These are phyloP conservation scores for Aureobasidium sp. DNA, from an alignment of 2,329 filamentous ascomycete species.

Conservation along the genomic window DNA sequence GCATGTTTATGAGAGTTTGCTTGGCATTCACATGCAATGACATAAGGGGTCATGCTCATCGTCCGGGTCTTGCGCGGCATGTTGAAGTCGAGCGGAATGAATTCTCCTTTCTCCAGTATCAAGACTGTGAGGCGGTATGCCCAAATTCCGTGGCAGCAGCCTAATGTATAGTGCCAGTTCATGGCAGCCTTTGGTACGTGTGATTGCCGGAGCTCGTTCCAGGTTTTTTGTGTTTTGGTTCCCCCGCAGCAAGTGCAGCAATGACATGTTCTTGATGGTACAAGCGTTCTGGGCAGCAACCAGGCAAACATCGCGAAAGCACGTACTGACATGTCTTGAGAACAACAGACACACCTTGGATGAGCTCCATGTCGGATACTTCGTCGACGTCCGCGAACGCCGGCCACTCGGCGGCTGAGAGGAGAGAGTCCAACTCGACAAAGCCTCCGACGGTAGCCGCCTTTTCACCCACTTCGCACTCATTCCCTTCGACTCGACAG, in stretches of 20 bases:
- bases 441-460: slow-evolving; percentile 78
- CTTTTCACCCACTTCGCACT: slow-evolving; percentile 86
- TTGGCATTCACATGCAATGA: slow-evolving; percentile 21
- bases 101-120: slow-evolving; percentile 2
- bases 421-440: slow-evolving; percentile 27
- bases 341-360: slow-evolving; percentile 52
- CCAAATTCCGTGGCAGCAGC: neutral
- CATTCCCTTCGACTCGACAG: slow-evolving; percentile 69
- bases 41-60: neutral
- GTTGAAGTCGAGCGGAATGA: neutral
- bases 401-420: slow-evolving; percentile 38
- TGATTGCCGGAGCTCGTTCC: neutral
- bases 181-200: slow-evolving; percentile 20
- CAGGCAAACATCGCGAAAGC: neutral
- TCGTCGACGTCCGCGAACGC: slow-evolving; percentile 40
- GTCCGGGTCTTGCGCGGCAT: slow-evolving; percentile 13
- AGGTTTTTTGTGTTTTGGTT: neutral
- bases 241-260: slow-evolving; percentile 12
- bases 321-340: slow-evolving; percentile 23
- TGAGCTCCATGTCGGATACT: slow-evolving; percentile 58
- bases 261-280: slow-evolving; percentile 9
- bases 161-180: slow-evolving; percentile 1
- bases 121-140: slow-evolving; percentile 6
- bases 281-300: slow-evolving; percentile 15
- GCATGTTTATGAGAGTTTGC: neutral